Percentiles rank a stretch among this genome's conserved stretches.
phyloP scores from a whole-genome alignment of 768 basidiomycete genomes.

The Amanita subjunquillea region DNA sequence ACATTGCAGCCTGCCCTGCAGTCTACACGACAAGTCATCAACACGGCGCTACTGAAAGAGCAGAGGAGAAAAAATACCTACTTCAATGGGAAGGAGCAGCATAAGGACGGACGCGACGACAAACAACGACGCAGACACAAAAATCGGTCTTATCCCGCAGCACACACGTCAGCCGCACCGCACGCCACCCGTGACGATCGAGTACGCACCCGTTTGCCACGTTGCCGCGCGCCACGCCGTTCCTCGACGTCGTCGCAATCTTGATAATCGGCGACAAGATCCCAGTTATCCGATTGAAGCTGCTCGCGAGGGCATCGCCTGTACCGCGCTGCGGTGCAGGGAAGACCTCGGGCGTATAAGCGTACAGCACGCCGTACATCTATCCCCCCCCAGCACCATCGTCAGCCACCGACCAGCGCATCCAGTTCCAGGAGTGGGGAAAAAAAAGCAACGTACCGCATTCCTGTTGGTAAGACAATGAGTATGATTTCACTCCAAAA shows the following conservation, averaged over 20 bases:
- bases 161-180: background rate
- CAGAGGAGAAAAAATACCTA: slow-evolving; percentile 3
- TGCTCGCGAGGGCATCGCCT: slow-evolving; percentile 36
- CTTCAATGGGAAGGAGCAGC: slow-evolving; percentile 39
- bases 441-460: slow-evolving; percentile 19
- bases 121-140: slow-evolving; percentile 36
- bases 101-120: slow-evolving; percentile 28
- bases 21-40: background rate
- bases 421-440: background rate
- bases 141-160: slow-evolving; percentile 25
- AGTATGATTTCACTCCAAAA: background rate
- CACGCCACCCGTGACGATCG: background rate
- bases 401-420: background rate
- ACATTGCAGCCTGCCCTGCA: slow-evolving; percentile 2
- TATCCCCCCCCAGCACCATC: background rate
- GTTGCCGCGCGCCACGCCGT: slow-evolving; percentile 14
- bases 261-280: slow-evolving; percentile 40
- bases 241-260: slow-evolving; percentile 27
- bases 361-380: slow-evolving; percentile 46
- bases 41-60: no score
- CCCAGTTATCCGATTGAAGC: slow-evolving; percentile 39
- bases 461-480: slow-evolving; percentile 15
- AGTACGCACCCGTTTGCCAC: slow-evolving; percentile 24
- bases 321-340: slow-evolving; percentile 47
- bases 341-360: slow-evolving; percentile 51